Percentiles rank a stretch among this genome's conserved stretches.
phyloP scores from a whole-genome alignment of 1,139 yeast species.

The Arxiozyma heterogenica region DNA sequence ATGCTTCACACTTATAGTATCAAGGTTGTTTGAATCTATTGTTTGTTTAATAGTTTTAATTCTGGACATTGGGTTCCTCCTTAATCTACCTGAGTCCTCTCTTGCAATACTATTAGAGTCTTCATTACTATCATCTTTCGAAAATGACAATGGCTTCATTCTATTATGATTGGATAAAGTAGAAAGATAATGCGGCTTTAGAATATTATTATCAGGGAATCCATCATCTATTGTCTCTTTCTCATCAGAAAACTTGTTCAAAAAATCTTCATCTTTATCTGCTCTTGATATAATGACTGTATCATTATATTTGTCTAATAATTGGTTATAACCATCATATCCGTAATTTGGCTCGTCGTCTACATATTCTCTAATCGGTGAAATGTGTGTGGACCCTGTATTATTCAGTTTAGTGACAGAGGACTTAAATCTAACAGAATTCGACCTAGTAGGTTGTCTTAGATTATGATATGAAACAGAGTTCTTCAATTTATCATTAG shows the following conservation, averaged over 20 bases:
- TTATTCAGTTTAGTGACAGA: conserved; percentile 24
- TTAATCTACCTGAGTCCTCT: not conserved
- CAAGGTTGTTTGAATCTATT: conserved; percentile 29
- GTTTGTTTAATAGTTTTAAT: conserved; percentile 29
- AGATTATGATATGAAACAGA: conserved; percentile 24
- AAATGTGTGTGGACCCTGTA: conserved; percentile 5
- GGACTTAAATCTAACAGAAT: conserved; percentile 20
- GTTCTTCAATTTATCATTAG: conserved; percentile 12
- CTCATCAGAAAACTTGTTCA: conserved; percentile 40
- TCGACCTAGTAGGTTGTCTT: conserved; percentile 12
- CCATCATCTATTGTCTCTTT: conserved; percentile 35
- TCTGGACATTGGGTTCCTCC: conserved; percentile 12
- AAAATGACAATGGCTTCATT: conserved; percentile 5
- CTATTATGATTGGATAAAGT: not conserved
- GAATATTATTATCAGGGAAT: conserved; percentile 23
- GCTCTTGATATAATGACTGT: conserved; percentile 4
- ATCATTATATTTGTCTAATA: conserved; percentile 2
- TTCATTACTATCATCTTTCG: not conserved
- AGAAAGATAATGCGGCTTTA: not conserved
- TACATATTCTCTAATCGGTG: conserved; percentile 16
- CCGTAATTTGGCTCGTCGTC: conserved; percentile 3
- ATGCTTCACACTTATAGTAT: conserved; percentile 11
- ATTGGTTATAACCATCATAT: not conserved
- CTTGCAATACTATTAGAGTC: not conserved
- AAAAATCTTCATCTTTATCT: conserved; percentile 18